Conservation (phyloP, 768 basidiomycete genomes). For the Hygrophorus russula region DNA sequence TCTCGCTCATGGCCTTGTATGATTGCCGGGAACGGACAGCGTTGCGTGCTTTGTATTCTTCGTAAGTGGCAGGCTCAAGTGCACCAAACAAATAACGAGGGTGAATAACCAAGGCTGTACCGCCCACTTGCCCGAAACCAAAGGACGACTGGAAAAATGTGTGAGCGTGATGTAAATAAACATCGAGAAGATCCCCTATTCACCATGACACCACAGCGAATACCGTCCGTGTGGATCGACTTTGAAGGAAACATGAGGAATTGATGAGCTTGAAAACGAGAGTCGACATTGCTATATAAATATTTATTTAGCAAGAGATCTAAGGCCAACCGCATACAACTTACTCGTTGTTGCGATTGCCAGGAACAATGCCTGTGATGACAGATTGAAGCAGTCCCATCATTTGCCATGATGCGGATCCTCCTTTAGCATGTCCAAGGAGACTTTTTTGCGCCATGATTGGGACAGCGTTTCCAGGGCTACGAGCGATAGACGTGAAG, state of each 20-base stretch:
- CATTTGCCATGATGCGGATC: conserved; percentile 97
- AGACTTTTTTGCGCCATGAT: conserved; percentile 97
- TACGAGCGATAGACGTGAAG: conserved; percentile 79
- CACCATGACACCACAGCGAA: conserved; percentile 82
- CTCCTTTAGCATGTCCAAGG: conserved; percentile 96
- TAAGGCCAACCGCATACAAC: conserved; percentile 18
- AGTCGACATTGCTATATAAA: conserved; percentile 74
- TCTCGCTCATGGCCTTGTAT: conserved; percentile 89
- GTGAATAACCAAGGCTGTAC: conserved; percentile 78
- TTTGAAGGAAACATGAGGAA: conserved; percentile 97
- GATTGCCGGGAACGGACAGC: conserved; percentile 53
- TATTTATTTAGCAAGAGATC: conserved; percentile 2
- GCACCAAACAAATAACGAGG: conserved; percentile 86
- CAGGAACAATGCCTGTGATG: conserved; percentile 78
- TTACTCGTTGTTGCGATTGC: conserved; percentile 93
- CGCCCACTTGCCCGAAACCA: conserved; percentile 98
- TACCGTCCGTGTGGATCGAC: conserved; percentile 88
- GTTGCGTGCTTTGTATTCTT: conserved; percentile 64
- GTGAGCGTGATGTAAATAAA: not conserved
- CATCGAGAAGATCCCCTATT: conserved; percentile 12
- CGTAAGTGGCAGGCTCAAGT: conserved; percentile 67
- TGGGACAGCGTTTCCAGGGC: conserved; percentile 93
- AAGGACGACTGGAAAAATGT: conserved; percentile 69
- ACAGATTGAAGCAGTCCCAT: conserved; percentile 84
- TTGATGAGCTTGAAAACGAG: conserved; percentile 79